phyloP scores from a whole-genome alignment of 768 basidiomycete genomes.

The Leucocoprinus birnbaumii region DNA sequence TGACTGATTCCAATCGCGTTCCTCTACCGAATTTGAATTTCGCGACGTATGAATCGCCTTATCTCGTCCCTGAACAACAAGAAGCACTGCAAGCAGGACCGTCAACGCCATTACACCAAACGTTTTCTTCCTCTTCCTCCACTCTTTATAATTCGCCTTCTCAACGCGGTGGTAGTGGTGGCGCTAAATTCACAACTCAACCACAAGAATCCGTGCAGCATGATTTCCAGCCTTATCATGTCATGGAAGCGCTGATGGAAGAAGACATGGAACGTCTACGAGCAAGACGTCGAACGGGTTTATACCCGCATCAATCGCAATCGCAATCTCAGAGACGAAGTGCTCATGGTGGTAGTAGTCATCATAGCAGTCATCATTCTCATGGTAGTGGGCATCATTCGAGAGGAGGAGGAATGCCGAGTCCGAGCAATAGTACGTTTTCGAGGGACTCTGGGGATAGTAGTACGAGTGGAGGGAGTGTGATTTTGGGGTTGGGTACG shows the following conservation, averaged over 20 bases:
- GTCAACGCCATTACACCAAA: slow-evolving; percentile 25
- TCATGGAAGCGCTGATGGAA: slow-evolving; percentile 87
- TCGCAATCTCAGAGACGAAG: neutral
- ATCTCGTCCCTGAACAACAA: slow-evolving; percentile 44
- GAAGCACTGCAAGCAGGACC: slow-evolving; percentile 13
- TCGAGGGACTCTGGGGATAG: slow-evolving; percentile 69
- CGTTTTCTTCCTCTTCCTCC: slow-evolving; percentile 17
- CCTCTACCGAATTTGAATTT: slow-evolving; percentile 79
- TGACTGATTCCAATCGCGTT: slow-evolving; percentile 52
- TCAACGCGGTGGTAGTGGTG: slow-evolving; percentile 23
- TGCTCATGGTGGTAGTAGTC: slow-evolving; percentile 26
- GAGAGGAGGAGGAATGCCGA: no score
- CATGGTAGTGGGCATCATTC: no score
- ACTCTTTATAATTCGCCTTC: slow-evolving; percentile 22
- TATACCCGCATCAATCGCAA: slow-evolving; percentile 22
- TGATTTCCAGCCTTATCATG: slow-evolving; percentile 70
- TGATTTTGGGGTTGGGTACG: slow-evolving; percentile 76
- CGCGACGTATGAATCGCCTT: slow-evolving; percentile 76
- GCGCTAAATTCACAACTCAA: slow-evolving; percentile 15
- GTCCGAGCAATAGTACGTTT: slow-evolving; percentile 75
- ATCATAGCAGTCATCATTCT: slow-evolving; percentile 24
- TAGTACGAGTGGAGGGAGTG: slow-evolving; percentile 27
- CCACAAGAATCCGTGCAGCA: neutral
- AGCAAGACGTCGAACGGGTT: slow-evolving; percentile 53
- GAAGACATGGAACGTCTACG: slow-evolving; percentile 92